These are phyloP conservation scores for Sporisorium graminicola DNA, from an alignment of 1,284 basidiomycete genomes.

Conservation along the genomic window DNA sequence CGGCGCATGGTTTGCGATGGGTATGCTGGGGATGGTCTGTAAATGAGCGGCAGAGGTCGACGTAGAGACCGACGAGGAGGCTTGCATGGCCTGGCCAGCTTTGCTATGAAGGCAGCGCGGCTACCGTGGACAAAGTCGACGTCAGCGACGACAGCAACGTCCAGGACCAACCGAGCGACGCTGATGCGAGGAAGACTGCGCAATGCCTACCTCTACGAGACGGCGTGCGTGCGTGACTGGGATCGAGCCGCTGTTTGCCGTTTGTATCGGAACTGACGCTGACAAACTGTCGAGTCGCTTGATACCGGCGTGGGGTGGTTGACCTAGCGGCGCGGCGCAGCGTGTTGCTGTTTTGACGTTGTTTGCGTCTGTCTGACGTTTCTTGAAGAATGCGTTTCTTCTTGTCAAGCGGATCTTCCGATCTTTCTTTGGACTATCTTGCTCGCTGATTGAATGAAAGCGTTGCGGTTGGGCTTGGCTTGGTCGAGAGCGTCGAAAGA, in stretches of 20 bases:
- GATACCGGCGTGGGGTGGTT: not conserved
- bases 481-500: slow-evolving; percentile 9
- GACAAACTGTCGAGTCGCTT: not conserved
- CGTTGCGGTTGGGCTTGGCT: not conserved
- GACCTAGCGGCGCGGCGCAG: not conserved
- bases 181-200: not conserved
- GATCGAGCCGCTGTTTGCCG: not conserved
- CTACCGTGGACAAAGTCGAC: not conserved
- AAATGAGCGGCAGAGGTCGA: slow-evolving; percentile 14
- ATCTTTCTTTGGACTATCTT: slow-evolving; percentile 13
- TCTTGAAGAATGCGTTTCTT: not conserved
- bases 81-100: slow-evolving; percentile 42
- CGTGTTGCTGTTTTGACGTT: not conserved
- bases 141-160: too few relatives aligned
- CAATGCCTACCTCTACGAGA: not conserved
- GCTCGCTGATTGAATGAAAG: slow-evolving; percentile 1
- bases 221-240: not conserved
- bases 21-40: slow-evolving; percentile 4
- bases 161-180: not conserved
- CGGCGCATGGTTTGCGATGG: slow-evolving; percentile 17
- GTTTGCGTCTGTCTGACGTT: slow-evolving; percentile 11
- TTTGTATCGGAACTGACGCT: not conserved
- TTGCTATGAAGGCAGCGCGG: not conserved
- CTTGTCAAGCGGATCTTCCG: slow-evolving; percentile 18
- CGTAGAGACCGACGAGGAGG: slow-evolving; percentile 19